phyloP scores from a whole-genome alignment of 768 basidiomycete genomes.

The Macrolepiota dolichaula region DNA sequence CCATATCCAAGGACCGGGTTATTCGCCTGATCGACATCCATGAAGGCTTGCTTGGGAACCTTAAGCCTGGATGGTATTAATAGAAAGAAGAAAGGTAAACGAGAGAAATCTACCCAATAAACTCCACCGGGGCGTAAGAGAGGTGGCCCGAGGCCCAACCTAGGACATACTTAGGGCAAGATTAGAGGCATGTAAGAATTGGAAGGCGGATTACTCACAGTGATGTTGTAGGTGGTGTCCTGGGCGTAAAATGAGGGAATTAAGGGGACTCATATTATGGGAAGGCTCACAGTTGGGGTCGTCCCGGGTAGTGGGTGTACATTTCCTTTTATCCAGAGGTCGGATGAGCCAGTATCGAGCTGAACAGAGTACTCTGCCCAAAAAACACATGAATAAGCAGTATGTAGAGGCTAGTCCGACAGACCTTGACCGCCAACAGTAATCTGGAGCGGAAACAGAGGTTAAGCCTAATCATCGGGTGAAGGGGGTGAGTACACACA shows the following conservation, averaged over 20 bases:
- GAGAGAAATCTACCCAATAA: slow-evolving; percentile 56
- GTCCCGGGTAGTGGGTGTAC: slow-evolving; percentile 45
- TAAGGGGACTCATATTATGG: slow-evolving; percentile 1
- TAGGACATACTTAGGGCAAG: slow-evolving; percentile 61
- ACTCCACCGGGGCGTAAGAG: slow-evolving; percentile 57
- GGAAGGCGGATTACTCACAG: slow-evolving; percentile 37
- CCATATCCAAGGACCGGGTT: slow-evolving; percentile 76
- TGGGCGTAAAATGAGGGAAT: slow-evolving; percentile 19
- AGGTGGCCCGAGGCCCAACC: slow-evolving; percentile 75
- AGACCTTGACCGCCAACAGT: slow-evolving; percentile 60
- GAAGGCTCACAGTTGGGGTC: slow-evolving; percentile 43
- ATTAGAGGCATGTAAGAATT: slow-evolving; percentile 4
- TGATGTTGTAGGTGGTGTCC: slow-evolving; percentile 55
- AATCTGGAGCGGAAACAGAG: slow-evolving; percentile 39
- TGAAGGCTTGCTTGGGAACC: slow-evolving; percentile 65
- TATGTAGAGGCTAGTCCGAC: slow-evolving; percentile 17
- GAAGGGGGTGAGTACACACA: slow-evolving; percentile 38
- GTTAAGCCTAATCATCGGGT: slow-evolving; percentile 1
- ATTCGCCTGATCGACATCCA: slow-evolving; percentile 58
- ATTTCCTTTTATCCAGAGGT: slow-evolving; percentile 66
- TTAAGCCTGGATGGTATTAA: slow-evolving; percentile 42
- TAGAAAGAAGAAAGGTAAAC: neutral
- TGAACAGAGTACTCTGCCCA: slow-evolving; percentile 66
- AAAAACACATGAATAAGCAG: neutral
- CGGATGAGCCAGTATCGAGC: slow-evolving; percentile 82